Evolutionary conservation across 2,329 filamentous ascomycete genomes (phyloP), one percentile per base, ranked within the genome.

Genomic region (Incumbomyces lentus): DNA sequence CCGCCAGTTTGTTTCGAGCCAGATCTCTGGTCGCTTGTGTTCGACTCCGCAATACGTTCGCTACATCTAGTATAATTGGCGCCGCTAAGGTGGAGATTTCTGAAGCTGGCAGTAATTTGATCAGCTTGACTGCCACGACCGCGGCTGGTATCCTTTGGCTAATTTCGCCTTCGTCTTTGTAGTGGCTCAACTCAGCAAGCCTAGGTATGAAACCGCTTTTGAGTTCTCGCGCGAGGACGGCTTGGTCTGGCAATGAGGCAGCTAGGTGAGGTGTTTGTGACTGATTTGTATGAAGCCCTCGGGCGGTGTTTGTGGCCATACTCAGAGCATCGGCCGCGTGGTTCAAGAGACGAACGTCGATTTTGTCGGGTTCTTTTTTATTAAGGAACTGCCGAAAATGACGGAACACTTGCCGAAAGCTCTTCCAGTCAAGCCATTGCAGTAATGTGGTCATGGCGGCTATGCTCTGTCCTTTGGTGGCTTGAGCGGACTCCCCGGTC

Each of bases 141-240:
- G 88, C 89, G 4, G 95, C 84, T 1, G 90, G 89, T 30, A 95
- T 83, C 62, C 92, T 86, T 44, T 92, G 78, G 67, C 89, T 95
- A 64, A 98, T 90, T 41, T 88, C 89, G 1, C 87, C 82, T 62
- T 98, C 92, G 53, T 96, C 86, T 64, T 95, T 96, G 58, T 94
- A 82, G 58, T 95, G 89, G 22, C 96, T 76, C 60, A 95, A 92
- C 38, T 80, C 78, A n/a, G 82, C 75, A 29, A 98, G 68, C 14
- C 84, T 78, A 0, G 90, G 87, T 32, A 95, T 68, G 57, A 95
- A 84, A 51, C 81, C 81, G 16, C 78, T 76, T 34, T 78, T 75
- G 44, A 96, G 71, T 55, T 95, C 87, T 1, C 76, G 73, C 13
- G 76, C 71, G 30, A 94, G 71, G 61, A 86, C 86, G 8, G 78